These are phyloP conservation scores for Lycium ferocissimum DNA, from an alignment of 257 asterid species.

Conservation along the genomic window DNA sequence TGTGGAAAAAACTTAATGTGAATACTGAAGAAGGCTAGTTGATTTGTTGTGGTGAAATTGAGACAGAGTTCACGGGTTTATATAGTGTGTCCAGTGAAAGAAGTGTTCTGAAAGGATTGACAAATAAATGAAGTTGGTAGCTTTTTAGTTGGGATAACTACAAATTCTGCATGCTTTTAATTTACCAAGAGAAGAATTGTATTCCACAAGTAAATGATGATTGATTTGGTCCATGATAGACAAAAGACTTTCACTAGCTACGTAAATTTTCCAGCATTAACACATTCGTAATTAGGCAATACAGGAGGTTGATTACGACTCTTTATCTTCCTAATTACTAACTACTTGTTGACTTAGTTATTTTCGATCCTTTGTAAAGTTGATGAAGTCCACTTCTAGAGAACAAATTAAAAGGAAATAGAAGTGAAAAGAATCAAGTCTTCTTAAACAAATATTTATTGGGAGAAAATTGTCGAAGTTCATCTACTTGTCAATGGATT, in stretches of 20 bases:
- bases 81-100: constrained; percentile 31
- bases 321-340: background rate
- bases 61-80: constrained; percentile 44
- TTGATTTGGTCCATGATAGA: background rate
- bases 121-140: constrained; percentile 60
- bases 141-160: constrained; percentile 44
- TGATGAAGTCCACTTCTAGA: background rate
- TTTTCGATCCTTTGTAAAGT: background rate
- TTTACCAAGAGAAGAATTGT: constrained; percentile 23
- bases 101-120: background rate
- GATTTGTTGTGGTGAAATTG: constrained; percentile 40
- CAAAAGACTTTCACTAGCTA: background rate
- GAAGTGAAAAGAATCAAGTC: constrained; percentile 12
- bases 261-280: background rate
- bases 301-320: constrained; percentile 17
- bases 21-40: background rate
- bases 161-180: constrained; percentile 8
- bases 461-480: background rate
- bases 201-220: background rate
- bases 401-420: background rate
- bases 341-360: background rate
- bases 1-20: background rate
- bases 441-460: background rate
- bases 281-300: background rate
- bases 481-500: background rate